Evolutionary conservation across 2,329 filamentous ascomycete genomes (phyloP), one percentile per base, ranked within the genome.

Genomic region (Pestalotiopsis sp.): DNA sequence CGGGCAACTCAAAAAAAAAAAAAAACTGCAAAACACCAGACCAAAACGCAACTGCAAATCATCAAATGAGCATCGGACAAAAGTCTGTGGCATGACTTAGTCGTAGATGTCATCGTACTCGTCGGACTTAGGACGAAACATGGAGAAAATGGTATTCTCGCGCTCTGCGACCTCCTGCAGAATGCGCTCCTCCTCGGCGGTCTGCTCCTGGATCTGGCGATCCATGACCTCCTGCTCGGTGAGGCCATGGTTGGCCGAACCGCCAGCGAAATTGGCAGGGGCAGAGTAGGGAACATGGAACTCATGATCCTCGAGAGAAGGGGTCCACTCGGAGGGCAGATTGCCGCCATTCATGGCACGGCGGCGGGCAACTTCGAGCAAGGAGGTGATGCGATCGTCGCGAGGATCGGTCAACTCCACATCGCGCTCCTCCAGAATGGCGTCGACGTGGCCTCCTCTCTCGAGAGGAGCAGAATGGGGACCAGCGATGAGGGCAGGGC

Each of bases 371-470:
- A 36, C 31, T 9, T 36, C 31, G 7, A 36, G 31, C 31, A 36
- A 9, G 31, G 31, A 36, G 31, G 31, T 36, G 31, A 36, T 36
- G 31, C 31, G 31, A 36, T 64, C 9, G 41, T 23, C 17, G 23
- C 38, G 45, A 4, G 64, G 57, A 25, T 58, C 64, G 11, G 64
- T 36, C 31, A 36, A 66, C 45, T 25, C 64, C n/a, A 57, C 58
- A 11, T 27, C 64, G 38, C 25, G 13, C 12, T 41, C 59, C 13
- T 62, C 14, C 4, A 49, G 12, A 20, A 23, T 12, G 13, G 14
- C 13, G 56, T 23, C 13, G 23, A 20, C 20, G 12, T 41, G 27
- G 5, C 14, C 27, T 4, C 20, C 38, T 31, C 23, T 31, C 17
- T 23, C 4, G 23, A 67, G 25, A 12, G n/a, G 7, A 7, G 57